These are phyloP conservation scores for Dichotomopilus funicola DNA, from an alignment of 2,329 filamentous ascomycete species.

Conservation along the genomic window DNA sequence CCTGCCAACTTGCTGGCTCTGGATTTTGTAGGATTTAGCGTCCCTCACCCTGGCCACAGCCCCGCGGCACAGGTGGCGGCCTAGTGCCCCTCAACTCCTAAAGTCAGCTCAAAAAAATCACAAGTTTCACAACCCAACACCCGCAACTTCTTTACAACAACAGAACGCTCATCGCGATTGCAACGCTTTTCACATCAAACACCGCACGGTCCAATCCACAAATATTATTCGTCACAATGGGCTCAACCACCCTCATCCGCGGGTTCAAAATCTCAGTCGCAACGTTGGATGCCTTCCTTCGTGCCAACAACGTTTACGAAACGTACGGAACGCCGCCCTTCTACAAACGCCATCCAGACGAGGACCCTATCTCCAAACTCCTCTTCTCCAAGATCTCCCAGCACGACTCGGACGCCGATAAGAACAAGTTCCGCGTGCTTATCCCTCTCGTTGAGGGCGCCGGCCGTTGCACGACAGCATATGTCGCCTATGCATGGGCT, in stretches of 20 bases:
- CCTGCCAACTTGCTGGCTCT: too few relatives aligned
- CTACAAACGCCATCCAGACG: neutral
- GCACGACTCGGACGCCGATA: neutral
- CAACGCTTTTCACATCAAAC: neutral
- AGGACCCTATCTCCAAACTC: neutral
- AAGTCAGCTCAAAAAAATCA: too few relatives aligned
- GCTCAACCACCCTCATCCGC: conserved; percentile 5
- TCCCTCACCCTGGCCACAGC: too few relatives aligned
- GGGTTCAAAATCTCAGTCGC: conserved; percentile 2
- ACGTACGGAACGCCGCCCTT: conserved; percentile 3
- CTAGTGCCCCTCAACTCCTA: too few relatives aligned
- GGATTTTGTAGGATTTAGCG: too few relatives aligned
- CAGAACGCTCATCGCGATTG: neutral
- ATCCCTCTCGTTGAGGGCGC: neutral
- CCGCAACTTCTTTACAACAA: neutral
- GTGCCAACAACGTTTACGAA: neutral
- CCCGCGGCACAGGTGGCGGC: too few relatives aligned
- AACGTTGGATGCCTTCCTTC: conserved; percentile 1
- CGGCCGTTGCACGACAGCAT: neutral
- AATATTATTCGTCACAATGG: neutral
- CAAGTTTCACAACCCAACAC: too few relatives aligned
- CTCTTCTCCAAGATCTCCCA: conserved; percentile 3
- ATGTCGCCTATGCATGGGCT: conserved; percentile 3
- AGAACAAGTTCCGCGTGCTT: conserved; percentile 2
- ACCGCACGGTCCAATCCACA: neutral